Conservation (phyloP, 768 basidiomycete species). For the Lactarius sp. region DNA sequence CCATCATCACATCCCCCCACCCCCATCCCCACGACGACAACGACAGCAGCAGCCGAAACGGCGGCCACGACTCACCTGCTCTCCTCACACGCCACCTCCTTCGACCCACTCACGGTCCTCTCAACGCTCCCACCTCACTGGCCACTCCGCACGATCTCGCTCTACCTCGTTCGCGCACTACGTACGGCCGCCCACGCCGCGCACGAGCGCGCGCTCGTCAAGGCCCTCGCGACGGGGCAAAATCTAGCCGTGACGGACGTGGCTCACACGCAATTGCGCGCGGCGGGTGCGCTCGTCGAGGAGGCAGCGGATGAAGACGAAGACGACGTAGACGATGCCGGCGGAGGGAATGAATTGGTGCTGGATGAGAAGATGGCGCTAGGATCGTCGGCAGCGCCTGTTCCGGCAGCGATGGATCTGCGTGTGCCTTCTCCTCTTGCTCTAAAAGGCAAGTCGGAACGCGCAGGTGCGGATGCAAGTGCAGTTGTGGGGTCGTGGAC, state of each 20-base stretch:
- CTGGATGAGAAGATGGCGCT: conserved; percentile 17
- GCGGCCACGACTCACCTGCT: conserved; percentile 45
- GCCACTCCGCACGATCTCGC: conserved; percentile 58
- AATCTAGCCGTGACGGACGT: conserved; percentile 55
- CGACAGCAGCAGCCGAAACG: neutral
- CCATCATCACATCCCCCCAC: neutral
- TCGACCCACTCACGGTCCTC: conserved; percentile 70
- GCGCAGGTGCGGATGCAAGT: neutral
- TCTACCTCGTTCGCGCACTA: conserved; percentile 7
- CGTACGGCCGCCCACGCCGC: conserved; percentile 41
- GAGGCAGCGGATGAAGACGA: conserved; percentile 4
- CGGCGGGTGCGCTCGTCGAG: conserved; percentile 15
- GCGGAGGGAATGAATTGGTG: neutral
- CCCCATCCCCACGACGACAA: neutral
- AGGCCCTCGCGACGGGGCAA: conserved; percentile 71
- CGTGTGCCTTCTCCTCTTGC: neutral
- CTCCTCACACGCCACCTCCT: conserved; percentile 52
- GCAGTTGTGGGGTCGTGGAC: conserved; percentile 12
- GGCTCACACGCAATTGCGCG: conserved; percentile 9
- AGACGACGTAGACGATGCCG: neutral
- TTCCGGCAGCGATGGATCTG: neutral
- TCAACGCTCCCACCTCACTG: conserved; percentile 77
- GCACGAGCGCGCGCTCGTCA: conserved; percentile 72
- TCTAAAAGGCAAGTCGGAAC: conserved; percentile 4
- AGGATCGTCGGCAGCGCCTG: neutral